Conservation (phyloP, 495 filamentous ascomycete genomes). For the Trichoderma parareesei region DNA sequence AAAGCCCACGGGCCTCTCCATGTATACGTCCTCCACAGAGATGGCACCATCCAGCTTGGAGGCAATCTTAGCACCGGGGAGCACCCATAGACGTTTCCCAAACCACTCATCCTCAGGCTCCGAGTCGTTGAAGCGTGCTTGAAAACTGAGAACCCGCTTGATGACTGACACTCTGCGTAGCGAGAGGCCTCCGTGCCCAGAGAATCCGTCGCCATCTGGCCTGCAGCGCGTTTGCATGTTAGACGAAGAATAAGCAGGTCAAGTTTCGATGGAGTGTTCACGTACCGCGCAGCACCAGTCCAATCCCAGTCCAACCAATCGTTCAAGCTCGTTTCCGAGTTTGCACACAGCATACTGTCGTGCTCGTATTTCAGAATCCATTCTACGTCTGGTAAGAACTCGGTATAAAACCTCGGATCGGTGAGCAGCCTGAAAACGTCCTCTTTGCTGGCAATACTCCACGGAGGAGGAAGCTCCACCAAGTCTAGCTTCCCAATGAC, state of each 20-base stretch:
- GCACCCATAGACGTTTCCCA: conserved; percentile 29
- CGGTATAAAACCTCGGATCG: conserved; percentile 38
- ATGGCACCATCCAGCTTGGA: conserved; percentile 28
- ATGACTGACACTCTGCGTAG: conserved; percentile 39
- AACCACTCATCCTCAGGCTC: conserved; percentile 46
- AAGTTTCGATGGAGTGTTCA: neutral
- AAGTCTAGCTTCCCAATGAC: conserved; percentile 41
- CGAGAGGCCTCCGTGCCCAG: conserved; percentile 43
- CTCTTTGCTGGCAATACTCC: conserved; percentile 35
- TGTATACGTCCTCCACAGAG: conserved; percentile 38
- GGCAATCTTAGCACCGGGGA: conserved; percentile 40
- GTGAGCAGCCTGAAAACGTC: conserved; percentile 35
- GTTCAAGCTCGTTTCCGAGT: conserved; percentile 35
- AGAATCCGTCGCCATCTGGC: conserved; percentile 28
- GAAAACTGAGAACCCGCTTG: conserved; percentile 31
- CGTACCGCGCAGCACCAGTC: conserved; percentile 40
- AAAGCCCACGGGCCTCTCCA: conserved; percentile 40
- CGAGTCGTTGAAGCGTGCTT: conserved; percentile 35
- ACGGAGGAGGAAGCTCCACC: conserved; percentile 31
- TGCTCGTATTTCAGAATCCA: conserved; percentile 40
- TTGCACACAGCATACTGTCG: conserved; percentile 43
- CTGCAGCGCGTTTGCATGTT: conserved; percentile 12
- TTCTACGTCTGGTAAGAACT: conserved; percentile 34
- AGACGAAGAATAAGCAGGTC: neutral
- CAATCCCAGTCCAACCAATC: conserved; percentile 41